These are phyloP conservation scores for Coelastrella sp. DNA, from an alignment of 139 green algal genomes.

Conservation along the genomic window DNA sequence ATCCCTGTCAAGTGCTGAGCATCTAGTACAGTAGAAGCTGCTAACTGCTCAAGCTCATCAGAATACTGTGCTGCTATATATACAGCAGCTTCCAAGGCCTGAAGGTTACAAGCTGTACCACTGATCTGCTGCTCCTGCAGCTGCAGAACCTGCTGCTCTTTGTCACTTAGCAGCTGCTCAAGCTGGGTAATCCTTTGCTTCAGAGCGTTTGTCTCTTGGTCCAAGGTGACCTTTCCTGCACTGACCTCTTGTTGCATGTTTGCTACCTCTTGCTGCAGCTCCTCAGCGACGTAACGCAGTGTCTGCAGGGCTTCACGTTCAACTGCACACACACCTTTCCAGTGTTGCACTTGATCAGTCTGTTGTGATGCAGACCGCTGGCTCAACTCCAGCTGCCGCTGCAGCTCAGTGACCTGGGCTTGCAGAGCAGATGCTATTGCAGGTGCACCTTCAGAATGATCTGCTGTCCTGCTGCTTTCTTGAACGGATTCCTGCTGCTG, in stretches of 20 bases:
- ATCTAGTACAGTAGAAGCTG: background rate
- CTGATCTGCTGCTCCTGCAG: background rate
- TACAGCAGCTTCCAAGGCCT: background rate
- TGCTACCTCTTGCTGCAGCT: background rate
- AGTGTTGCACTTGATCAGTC: background rate
- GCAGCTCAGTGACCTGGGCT: background rate
- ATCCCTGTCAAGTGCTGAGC: background rate
- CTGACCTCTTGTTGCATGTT: background rate
- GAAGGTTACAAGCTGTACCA: background rate
- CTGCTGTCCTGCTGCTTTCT: background rate
- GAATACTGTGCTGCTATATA: background rate
- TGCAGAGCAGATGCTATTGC: background rate
- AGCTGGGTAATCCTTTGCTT: background rate
- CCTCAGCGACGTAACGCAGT: background rate
- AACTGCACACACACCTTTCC: background rate
- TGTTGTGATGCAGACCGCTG: background rate
- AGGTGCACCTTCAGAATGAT: background rate
- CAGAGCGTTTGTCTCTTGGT: background rate
- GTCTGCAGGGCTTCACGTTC: background rate
- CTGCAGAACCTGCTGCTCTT: background rate
- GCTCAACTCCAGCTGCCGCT: background rate
- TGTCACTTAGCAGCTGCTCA: background rate
- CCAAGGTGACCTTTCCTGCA: background rate
- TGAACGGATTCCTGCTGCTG: background rate
- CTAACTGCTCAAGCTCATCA: background rate